Evolutionary conservation across 768 basidiomycete genomes (phyloP).

Genomic region (Trametes coccinea): DNA sequence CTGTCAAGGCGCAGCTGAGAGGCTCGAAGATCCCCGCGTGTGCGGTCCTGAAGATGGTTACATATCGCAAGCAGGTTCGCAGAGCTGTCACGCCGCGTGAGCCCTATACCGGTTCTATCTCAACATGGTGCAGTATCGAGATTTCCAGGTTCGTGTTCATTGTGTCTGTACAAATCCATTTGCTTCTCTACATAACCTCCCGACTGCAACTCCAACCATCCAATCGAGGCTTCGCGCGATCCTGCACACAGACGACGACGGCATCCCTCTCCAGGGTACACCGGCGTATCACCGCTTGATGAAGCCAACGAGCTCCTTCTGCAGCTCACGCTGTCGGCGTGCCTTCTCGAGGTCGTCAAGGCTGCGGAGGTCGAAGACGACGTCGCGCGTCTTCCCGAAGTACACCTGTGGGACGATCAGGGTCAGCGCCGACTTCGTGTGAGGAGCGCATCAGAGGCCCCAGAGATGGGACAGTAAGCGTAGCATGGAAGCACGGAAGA

Average conservation of each 20-base stretch:
- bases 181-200: constrained; percentile 6
- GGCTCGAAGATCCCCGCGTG: too few relatives aligned
- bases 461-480: background rate
- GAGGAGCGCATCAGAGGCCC: background rate
- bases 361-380: constrained; percentile 89
- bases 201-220: too few relatives aligned
- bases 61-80: background rate
- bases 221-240: too few relatives aligned
- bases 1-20: too few relatives aligned
- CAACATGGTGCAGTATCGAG: constrained; percentile 4
- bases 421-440: background rate
- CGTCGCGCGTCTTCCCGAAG: constrained; percentile 95
- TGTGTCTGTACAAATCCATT: constrained; percentile 10
- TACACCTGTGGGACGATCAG: constrained; percentile 59
- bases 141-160: background rate
- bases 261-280: too few relatives aligned
- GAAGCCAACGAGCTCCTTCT: constrained; percentile 87
- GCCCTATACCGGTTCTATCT: constrained; percentile 37
- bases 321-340: constrained; percentile 77
- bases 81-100: constrained; percentile 24
- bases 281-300: constrained; percentile 55
- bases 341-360: constrained; percentile 83
- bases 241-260: too few relatives aligned
- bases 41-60: too few relatives aligned
- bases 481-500: background rate